Conservation (phyloP, 345 rosid genomes). For the Boechera divaricarpa region DNA sequence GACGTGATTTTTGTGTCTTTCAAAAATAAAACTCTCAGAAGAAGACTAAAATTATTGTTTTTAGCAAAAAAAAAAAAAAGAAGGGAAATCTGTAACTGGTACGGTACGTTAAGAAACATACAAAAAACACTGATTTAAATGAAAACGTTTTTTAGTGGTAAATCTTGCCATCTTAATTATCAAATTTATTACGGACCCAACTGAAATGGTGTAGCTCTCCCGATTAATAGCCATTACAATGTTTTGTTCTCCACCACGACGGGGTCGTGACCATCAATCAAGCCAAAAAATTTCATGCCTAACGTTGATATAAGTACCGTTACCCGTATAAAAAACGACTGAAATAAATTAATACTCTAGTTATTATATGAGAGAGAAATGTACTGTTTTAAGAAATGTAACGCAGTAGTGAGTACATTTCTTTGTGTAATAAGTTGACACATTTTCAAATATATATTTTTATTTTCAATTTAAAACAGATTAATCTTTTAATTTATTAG, state of each 20-base stretch:
- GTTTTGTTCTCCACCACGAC: background rate
- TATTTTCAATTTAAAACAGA: background rate
- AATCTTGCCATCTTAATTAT: background rate
- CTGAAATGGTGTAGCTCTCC: background rate
- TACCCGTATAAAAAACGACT: background rate
- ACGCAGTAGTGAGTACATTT: background rate
- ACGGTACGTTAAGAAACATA: background rate
- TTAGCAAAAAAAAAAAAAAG: background rate
- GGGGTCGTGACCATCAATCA: too few relatives aligned
- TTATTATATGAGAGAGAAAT: background rate
- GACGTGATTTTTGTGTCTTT: background rate
- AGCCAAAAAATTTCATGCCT: background rate
- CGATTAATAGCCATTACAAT: conserved; percentile 6
- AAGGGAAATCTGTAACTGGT: background rate
- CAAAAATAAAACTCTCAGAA: background rate
- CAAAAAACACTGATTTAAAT: background rate
- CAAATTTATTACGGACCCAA: background rate
- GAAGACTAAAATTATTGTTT: background rate
- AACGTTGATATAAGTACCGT: conserved; percentile 22
- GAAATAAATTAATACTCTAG: background rate
- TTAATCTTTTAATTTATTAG: background rate
- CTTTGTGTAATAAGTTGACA: background rate
- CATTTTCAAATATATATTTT: background rate
- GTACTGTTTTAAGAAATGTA: background rate
- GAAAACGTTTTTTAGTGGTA: background rate